A percentile compares a stretch with the other conserved stretches of the same genome.
Evolutionary conservation across 192 early-diverging fungal genomes (phyloP).

Genomic region (Coemansia sp.): DNA sequence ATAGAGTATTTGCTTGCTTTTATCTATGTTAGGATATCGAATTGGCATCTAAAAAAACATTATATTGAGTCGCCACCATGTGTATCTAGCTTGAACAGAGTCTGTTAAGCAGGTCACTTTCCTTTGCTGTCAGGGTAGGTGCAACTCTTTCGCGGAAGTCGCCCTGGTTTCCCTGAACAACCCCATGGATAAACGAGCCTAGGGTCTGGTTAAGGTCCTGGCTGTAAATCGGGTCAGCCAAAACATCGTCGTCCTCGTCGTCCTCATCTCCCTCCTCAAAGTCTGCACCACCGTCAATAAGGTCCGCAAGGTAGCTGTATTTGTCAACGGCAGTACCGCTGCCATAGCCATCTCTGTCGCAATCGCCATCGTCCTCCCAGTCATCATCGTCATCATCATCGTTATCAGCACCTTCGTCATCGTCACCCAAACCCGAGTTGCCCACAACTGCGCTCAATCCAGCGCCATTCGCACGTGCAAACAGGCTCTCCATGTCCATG

Average conservation of each 20-base stretch:
- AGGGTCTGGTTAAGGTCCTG: constrained; percentile 48
- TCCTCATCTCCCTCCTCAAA: constrained; percentile 31
- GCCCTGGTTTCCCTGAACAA: constrained; percentile 15
- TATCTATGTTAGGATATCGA: not conserved
- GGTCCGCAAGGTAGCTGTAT: constrained; percentile 26
- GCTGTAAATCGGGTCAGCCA: constrained; percentile 48
- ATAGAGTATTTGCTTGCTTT: no score
- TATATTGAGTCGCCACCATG: no score
- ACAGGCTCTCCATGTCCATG: constrained; percentile 62
- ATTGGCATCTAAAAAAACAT: not conserved
- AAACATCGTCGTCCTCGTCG: constrained; percentile 38
- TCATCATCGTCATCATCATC: constrained; percentile 32
- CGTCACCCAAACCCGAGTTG: constrained; percentile 58
- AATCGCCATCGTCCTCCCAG: constrained; percentile 65
- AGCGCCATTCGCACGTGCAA: constrained; percentile 57
- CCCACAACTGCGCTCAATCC: constrained; percentile 56
- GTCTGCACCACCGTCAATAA: constrained; percentile 16
- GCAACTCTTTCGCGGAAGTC: constrained; percentile 24
- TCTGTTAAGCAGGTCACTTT: constrained; percentile 21
- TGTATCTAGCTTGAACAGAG: constrained; percentile 1
- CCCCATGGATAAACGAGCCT: constrained; percentile 29
- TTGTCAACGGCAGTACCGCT: constrained; percentile 14
- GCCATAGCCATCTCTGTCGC: constrained; percentile 19
- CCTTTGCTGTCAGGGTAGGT: constrained; percentile 31
- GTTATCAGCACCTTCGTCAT: constrained; percentile 1